Conservation (phyloP, 768 basidiomycete genomes). For the Tephrocybe sp. region DNA sequence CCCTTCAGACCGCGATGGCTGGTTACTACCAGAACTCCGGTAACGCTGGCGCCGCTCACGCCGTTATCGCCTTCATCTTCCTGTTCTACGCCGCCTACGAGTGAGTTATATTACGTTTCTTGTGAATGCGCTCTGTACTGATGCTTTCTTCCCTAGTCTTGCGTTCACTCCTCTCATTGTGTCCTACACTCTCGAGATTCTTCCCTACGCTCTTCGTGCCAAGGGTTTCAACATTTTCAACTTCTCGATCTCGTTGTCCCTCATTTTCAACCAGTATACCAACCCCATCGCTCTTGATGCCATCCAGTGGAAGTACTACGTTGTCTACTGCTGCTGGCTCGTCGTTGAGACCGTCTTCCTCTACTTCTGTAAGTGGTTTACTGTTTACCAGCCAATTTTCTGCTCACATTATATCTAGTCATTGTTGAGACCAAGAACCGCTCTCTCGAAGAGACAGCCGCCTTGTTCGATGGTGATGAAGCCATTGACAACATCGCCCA, state of each 20-base stretch:
- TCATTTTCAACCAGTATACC: slow-evolving; percentile 89
- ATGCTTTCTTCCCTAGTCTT: slow-evolving; percentile 36
- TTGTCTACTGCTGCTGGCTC: slow-evolving; percentile 75
- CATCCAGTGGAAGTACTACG: slow-evolving; percentile 78
- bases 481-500: slow-evolving; percentile 38
- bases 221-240: slow-evolving; percentile 86
- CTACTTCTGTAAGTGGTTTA: slow-evolving; percentile 47
- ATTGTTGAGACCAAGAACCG: slow-evolving; percentile 72
- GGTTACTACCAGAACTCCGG: slow-evolving; percentile 50
- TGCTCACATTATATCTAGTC: slow-evolving; percentile 25
- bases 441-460: slow-evolving; percentile 81
- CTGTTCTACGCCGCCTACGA: slow-evolving; percentile 80
- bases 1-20: slow-evolving; percentile 66
- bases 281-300: slow-evolving; percentile 74
- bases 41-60: slow-evolving; percentile 50
- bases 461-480: slow-evolving; percentile 73
- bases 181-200: slow-evolving; percentile 86
- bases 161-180: slow-evolving; percentile 88
- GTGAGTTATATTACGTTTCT: slow-evolving; percentile 33
- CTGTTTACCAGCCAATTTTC: not conserved
- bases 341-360: slow-evolving; percentile 63
- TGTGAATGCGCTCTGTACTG: not conserved
- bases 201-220: slow-evolving; percentile 80
- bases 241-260: slow-evolving; percentile 72
- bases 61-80: slow-evolving; percentile 85